phyloP scores from a whole-genome alignment of 371 early-diverging fungal species.

The Lichtheimia ramosa region DNA sequence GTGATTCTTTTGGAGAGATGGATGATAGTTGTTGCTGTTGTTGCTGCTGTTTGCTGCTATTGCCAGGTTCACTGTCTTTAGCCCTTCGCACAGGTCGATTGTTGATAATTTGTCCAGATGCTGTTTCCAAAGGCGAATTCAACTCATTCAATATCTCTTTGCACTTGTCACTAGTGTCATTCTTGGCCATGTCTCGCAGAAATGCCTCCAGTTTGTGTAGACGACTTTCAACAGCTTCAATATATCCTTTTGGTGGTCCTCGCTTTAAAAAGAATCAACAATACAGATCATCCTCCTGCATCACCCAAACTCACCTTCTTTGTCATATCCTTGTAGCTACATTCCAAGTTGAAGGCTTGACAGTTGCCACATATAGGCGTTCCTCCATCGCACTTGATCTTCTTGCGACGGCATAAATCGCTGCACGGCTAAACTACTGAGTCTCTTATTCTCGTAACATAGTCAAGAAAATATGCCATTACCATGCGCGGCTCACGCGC shows the following conservation, averaged over 20 bases:
- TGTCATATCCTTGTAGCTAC: slow-evolving; percentile 45
- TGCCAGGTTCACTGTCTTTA: slow-evolving; percentile 25
- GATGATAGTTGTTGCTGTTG: not conserved
- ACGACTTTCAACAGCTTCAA: slow-evolving; percentile 71
- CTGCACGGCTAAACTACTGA: slow-evolving; percentile 17
- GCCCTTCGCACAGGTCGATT: slow-evolving; percentile 30
- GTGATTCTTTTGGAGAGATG: slow-evolving; percentile 5
- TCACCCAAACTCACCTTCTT: slow-evolving; percentile 35
- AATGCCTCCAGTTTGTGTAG: slow-evolving; percentile 63
- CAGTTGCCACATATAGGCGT: slow-evolving; percentile 57
- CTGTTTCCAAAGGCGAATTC: slow-evolving; percentile 50
- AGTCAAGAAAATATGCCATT: slow-evolving; percentile 1
- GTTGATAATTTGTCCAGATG: slow-evolving; percentile 46
- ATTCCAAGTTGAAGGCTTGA: slow-evolving; percentile 36
- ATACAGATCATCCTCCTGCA: not conserved
- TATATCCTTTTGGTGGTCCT: slow-evolving; percentile 75
- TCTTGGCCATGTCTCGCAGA: slow-evolving; percentile 53
- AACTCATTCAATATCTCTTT: slow-evolving; percentile 56
- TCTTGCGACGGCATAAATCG: slow-evolving; percentile 64
- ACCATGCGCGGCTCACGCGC: slow-evolving; percentile 27
- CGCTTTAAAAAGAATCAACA: slow-evolving; percentile 47
- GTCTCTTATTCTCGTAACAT: not conserved
- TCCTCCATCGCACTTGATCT: slow-evolving; percentile 65
- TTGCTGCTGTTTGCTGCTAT: slow-evolving; percentile 3
- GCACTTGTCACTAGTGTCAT: slow-evolving; percentile 49